Evolutionary conservation across 2,329 filamentous ascomycete genomes (phyloP).

Genomic region (Neophaeococcomyces mojaviensis): DNA sequence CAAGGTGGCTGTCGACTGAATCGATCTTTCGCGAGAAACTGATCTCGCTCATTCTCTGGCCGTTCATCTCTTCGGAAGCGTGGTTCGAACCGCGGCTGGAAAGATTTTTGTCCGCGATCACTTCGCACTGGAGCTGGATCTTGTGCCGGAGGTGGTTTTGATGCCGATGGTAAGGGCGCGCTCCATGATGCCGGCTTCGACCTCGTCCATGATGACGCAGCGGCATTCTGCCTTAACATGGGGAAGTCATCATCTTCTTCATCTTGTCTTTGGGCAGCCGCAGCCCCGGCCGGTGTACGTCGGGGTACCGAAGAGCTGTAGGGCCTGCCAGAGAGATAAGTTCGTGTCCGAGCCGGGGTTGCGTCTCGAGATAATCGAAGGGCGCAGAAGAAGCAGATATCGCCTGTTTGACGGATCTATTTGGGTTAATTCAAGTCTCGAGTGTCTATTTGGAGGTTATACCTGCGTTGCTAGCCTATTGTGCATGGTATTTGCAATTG

Average conservation of each 20-base stretch:
- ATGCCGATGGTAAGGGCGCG: slow-evolving; percentile 11
- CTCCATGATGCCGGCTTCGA: slow-evolving; percentile 20
- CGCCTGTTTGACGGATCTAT: slow-evolving; percentile 32
- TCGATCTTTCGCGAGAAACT: too few species aligned
- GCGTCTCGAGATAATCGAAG: slow-evolving; percentile 23
- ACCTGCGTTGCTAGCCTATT: slow-evolving; percentile 5
- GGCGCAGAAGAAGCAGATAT: slow-evolving; percentile 33
- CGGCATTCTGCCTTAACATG: slow-evolving; percentile 6
- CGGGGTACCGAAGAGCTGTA: slow-evolving; percentile 28
- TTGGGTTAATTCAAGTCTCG: background rate
- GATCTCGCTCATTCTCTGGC: too few species aligned
- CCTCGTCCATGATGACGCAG: background rate
- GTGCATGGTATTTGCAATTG: slow-evolving; percentile 1
- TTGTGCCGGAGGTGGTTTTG: slow-evolving; percentile 2
- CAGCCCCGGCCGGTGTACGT: slow-evolving; percentile 26
- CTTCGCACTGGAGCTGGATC: too few species aligned
- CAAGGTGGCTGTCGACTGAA: too few species aligned
- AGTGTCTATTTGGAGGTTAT: background rate
- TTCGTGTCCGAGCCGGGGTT: slow-evolving; percentile 17
- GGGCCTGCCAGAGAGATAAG: slow-evolving; percentile 25
- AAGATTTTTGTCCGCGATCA: too few species aligned
- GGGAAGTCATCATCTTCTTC: slow-evolving; percentile 6
- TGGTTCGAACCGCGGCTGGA: too few species aligned
- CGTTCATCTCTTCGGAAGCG: too few species aligned
- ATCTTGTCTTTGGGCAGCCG: background rate